A percentile compares a stretch with the other conserved stretches of the same genome.
phyloP scores from a whole-genome alignment of 192 early-diverging fungal genomes.

The Coemansia sp. region DNA sequence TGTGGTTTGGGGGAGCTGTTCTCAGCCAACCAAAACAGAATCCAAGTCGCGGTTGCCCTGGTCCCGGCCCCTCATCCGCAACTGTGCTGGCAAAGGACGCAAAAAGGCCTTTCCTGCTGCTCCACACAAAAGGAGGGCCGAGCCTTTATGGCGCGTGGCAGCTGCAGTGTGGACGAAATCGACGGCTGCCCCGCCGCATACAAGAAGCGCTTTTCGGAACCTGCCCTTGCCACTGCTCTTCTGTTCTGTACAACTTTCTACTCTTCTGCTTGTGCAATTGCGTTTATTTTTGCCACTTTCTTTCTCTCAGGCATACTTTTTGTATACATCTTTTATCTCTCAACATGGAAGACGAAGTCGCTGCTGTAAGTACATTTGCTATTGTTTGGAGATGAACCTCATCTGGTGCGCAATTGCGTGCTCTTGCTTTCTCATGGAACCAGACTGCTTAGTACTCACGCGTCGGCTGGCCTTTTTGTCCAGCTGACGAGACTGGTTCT shows the following conservation, averaged over 20 bases:
- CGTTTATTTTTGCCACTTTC: slow-evolving; percentile 13
- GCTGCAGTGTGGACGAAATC: slow-evolving; percentile 18
- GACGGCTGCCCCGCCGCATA: slow-evolving; percentile 1
- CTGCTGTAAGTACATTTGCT: slow-evolving; percentile 64
- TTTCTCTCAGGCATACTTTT: slow-evolving; percentile 13
- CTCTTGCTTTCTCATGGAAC: background rate
- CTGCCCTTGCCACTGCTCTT: slow-evolving; percentile 9
- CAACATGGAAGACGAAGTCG: slow-evolving; percentile 79
- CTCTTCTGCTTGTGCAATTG: slow-evolving; percentile 18
- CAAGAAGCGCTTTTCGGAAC: slow-evolving; percentile 12
- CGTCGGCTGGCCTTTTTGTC: background rate
- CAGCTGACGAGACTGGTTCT: background rate
- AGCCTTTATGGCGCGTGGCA: slow-evolving; percentile 19
- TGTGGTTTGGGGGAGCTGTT: background rate
- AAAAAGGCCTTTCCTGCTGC: slow-evolving; percentile 9
- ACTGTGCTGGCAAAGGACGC: slow-evolving; percentile 3
- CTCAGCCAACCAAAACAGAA: background rate
- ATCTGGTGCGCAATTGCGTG: slow-evolving; percentile 11
- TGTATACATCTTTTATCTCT: slow-evolving; percentile 33
- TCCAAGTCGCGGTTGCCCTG: background rate
- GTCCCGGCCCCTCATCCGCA: background rate
- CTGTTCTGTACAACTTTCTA: slow-evolving; percentile 7
- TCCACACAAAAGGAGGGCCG: slow-evolving; percentile 9
- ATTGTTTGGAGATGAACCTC: background rate
- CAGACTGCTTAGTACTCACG: background rate